These are phyloP conservation scores for Colletotrichum camelliae DNA, from an alignment of 2,329 filamentous ascomycete genomes.

Conservation along the genomic window DNA sequence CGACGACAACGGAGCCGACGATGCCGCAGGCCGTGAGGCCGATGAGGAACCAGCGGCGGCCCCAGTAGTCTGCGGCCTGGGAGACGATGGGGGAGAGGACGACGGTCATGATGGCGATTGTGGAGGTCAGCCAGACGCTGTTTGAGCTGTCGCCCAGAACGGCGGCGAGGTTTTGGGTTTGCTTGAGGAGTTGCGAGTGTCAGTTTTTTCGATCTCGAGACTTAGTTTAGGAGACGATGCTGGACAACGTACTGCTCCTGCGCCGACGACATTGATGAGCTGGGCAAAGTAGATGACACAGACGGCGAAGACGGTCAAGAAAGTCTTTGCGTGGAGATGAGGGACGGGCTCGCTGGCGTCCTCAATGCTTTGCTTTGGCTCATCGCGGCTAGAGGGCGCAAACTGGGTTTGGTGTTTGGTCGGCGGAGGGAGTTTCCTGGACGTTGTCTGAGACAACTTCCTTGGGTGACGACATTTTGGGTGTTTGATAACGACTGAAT, in stretches of 20 bases:
- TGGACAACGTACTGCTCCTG: not conserved
- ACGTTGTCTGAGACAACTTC: not conserved
- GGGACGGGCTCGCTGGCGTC: not conserved
- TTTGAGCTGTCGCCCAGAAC: conserved; percentile 27
- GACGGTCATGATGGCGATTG: conserved; percentile 36
- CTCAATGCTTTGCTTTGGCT: not conserved
- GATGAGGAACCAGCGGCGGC: conserved; percentile 44
- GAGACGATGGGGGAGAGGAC: conserved; percentile 35
- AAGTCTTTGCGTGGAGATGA: not conserved
- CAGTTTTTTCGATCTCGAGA: not conserved
- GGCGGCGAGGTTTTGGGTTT: conserved; percentile 35
- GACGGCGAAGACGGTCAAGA: not conserved
- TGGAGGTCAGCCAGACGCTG: conserved; percentile 37
- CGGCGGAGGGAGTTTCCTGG: not conserved
- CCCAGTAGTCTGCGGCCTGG: conserved; percentile 48
- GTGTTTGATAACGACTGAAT: not conserved
- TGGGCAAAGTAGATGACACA: not conserved
- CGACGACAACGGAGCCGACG: conserved; percentile 39
- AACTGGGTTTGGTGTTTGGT: not conserved
- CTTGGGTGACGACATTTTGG: not conserved
- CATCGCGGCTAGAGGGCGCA: not conserved
- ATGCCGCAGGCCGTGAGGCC: conserved; percentile 36
- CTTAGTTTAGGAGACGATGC: not conserved
- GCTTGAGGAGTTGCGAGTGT: conserved; percentile 23
- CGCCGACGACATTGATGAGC: not conserved